phyloP scores from a whole-genome alignment of 352 stramenopile species.

The Globisporangium perplexum region DNA sequence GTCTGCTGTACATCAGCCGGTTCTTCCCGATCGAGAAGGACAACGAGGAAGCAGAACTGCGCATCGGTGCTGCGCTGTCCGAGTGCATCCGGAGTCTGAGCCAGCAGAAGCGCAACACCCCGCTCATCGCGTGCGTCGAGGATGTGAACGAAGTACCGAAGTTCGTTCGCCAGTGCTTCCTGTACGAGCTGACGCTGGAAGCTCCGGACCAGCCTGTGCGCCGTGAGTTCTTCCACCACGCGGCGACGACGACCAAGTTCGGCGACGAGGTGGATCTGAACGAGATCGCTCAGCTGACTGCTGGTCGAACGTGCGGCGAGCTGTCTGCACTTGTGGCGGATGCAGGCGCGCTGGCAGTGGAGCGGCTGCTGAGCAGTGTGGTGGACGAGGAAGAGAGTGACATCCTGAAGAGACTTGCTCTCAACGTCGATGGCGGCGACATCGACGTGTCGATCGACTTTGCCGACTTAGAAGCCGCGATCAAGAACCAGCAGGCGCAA shows the following conservation, averaged over 20 bases:
- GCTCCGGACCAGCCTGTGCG: constrained; percentile 48
- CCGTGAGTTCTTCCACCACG: constrained; percentile 48
- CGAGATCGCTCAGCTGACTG: constrained; percentile 59
- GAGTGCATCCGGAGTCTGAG: constrained; percentile 64
- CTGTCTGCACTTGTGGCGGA: constrained; percentile 60
- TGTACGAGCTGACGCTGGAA: constrained; percentile 72
- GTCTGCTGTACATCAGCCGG: constrained; percentile 76
- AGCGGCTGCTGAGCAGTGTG: constrained; percentile 24
- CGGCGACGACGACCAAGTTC: constrained; percentile 27
- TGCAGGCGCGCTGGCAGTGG: constrained; percentile 41
- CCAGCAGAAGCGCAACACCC: constrained; percentile 42
- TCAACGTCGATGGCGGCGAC: constrained; percentile 11
- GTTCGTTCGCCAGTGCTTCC: constrained; percentile 75
- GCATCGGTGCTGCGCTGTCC: constrained; percentile 50
- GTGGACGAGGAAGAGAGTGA: constrained; percentile 2
- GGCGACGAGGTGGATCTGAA: constrained; percentile 43
- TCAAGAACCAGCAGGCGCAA: constrained; percentile 63
- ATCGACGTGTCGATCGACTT: constrained; percentile 28
- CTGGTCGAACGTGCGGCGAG: constrained; percentile 70
- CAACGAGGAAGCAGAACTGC: constrained; percentile 68
- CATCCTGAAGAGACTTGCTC: constrained; percentile 11
- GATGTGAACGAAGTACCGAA: constrained; percentile 73
- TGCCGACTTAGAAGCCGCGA: constrained; percentile 43
- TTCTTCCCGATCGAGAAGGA: constrained; percentile 76
- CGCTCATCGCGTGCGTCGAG: constrained; percentile 73